phyloP scores from a whole-genome alignment of 305 asterid species.

The Coffea humblotiana region DNA sequence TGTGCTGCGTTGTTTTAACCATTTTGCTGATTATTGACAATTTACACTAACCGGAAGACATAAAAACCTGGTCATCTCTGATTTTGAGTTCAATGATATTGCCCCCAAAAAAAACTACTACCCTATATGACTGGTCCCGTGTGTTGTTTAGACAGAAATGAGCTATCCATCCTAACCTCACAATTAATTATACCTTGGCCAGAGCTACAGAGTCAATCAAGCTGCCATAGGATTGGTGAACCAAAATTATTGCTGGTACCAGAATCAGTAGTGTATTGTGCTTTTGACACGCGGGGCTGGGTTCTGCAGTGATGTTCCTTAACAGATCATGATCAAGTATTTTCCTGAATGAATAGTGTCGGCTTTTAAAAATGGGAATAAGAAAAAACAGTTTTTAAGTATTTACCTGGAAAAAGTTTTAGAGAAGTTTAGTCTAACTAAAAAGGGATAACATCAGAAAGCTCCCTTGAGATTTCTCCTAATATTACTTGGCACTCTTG shows the following conservation, averaged over 20 bases:
- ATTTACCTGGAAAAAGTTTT: no score
- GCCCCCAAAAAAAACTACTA: neutral
- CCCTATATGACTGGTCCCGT: neutral
- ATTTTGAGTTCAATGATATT: neutral
- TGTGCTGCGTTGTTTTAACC: neutral
- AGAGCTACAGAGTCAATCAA: neutral
- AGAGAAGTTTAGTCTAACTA: no score
- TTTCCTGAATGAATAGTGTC: neutral
- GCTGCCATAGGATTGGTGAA: neutral
- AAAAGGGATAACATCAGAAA: no score
- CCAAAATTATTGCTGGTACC: neutral
- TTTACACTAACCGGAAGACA: neutral
- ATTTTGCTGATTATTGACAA: neutral
- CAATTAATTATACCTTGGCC: neutral
- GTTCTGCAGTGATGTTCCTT: neutral
- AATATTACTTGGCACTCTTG: no score
- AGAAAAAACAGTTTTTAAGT: neutral
- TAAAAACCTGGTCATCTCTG: neutral
- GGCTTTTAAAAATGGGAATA: neutral
- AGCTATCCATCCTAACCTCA: neutral
- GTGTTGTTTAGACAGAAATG: neutral
- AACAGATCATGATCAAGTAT: neutral
- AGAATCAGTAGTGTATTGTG: neutral
- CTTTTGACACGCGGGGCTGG: neutral
- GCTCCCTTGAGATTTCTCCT: no score